Evolutionary conservation across 768 basidiomycete genomes (phyloP), one percentile per base, ranked within the genome.

Genomic region (Tricholoma sp.): DNA sequence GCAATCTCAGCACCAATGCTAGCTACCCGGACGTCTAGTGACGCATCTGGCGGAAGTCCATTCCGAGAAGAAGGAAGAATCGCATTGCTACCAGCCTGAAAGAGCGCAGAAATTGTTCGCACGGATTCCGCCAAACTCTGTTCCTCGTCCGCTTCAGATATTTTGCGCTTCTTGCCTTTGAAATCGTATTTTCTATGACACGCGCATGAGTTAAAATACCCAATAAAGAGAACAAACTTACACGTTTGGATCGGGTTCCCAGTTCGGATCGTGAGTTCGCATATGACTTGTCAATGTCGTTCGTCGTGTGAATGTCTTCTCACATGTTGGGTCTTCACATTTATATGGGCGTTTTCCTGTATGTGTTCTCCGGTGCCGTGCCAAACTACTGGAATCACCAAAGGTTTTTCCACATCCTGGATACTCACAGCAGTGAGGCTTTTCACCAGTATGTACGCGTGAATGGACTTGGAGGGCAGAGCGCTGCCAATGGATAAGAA

Each of bases 361-460:
- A 64, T 90, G 92, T 20, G 91, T 94, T 62, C 94, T 83, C 52
- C 94, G 84, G 75, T 96, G 94, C 59, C 94, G 84, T 50, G 94
- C 93, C 45, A 96, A 80, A 72, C 89, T 91, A 65, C 91, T 93
- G 3, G 93, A 95, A 68, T 96, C 93, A 48, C 89, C 85, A 72
- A 95, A 96, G 0, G 88, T 89, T 74, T 89, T 92, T 50, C 80
- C 82, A 70, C 93, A 96, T 7, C 84, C 89, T 2, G 88, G 89
- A 68, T 93, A 92, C 74, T 92, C 90, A 73, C 94, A 96, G 50
- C 78, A 82, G 68, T 96, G 94, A 9, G 94, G 94, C 64, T 92
- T 91, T 74, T 96, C 94, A 37, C 94, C 94, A 4, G 94, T 94
- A 67, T 96, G 94, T 2, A 93, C 91, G 17, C 94, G 85, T 51